A percentile compares a stretch with the other conserved stretches of the same genome.
Evolutionary conservation across 2,329 filamentous ascomycete genomes (phyloP).

Genomic region (Alternaria dauci): DNA sequence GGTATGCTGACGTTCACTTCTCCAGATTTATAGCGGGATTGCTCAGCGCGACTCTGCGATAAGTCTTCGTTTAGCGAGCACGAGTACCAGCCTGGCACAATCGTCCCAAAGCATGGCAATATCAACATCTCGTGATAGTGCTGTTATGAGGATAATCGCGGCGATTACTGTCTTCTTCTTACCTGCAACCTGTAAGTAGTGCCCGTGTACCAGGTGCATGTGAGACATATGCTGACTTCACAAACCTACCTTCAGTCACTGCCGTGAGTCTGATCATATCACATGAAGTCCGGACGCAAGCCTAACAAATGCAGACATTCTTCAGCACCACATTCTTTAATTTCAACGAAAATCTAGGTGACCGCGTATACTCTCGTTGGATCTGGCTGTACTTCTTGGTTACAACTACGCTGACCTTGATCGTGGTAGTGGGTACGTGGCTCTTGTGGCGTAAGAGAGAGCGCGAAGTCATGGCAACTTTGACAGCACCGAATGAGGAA

Average conservation of each 20-base stretch:
- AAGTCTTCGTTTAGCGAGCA: conserved; percentile 8
- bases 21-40: conserved; percentile 30
- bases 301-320: not conserved
- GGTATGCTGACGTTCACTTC: not conserved
- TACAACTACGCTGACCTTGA: conserved; percentile 12
- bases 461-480: conserved; percentile 9
- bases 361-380: not conserved
- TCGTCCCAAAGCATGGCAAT: conserved; percentile 24
- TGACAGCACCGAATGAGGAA: not conserved
- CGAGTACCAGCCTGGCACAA: conserved; percentile 19
- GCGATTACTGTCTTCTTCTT: conserved; percentile 38
- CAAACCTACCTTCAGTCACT: not conserved
- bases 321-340: not conserved
- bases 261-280: not conserved
- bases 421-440: conserved; percentile 19
- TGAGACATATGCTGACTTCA: too few species aligned
- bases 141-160: conserved; percentile 33
- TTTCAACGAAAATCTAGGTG: not conserved
- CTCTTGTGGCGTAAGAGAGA: conserved; percentile 29
- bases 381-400: not conserved
- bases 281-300: not conserved
- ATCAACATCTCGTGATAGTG: conserved; percentile 27
- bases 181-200: conserved; percentile 22
- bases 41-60: conserved; percentile 31
- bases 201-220: too few species aligned